Base-by-base conservation (phyloP, 208 protist species). In the Sergeia podlipaevii region DNA sequence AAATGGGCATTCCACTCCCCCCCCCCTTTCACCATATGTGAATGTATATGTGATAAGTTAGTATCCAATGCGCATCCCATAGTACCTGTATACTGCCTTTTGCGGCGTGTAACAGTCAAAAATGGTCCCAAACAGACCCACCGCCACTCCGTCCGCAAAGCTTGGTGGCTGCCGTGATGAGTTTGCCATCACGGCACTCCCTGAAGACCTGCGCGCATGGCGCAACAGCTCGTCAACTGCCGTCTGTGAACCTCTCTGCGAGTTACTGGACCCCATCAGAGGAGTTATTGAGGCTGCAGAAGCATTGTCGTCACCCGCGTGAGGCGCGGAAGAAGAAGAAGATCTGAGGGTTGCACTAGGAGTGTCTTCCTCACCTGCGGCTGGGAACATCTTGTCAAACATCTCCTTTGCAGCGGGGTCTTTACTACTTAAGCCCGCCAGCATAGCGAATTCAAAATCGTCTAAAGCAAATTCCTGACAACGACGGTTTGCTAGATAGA, bases 41-140 rank as follows among this genome's bases (percentile, higher is more conserved):
- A n/a, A n/a, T n/a, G n/a, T n/a, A n/a, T n/a, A n/a, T n/a, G n/a
- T n/a, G n/a, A n/a, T n/a, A n/a, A n/a, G n/a, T n/a, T n/a, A n/a
- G n/a, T n/a, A n/a, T n/a, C 85, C 85, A 15, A 39, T 73, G 36
- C 65, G 74, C 87, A 90, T 89, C 55, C 74, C 54, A 42, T 88
- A 82, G 59, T 94, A 94, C 20, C 32, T 39, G 10, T 72, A 55
- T n/a, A 86, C 43, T 1, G 87, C 67, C 41, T 86, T 89, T 44
- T 75, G 70, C 0, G 87, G 87, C 0, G 91, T 39, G 49, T 87
- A 89, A 58, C 87, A 91, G 52, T 94, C 87, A 68, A 94, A 72
- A 34, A 94, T 59, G 13, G 87, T 88, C 17, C 87, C 87, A 17
- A 89, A 34, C 21, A 91, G 64, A 0, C 82, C 87, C 10, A 91